phyloP scores from a whole-genome alignment of 371 early-diverging fungal species.

The Parasitella parasitica region DNA sequence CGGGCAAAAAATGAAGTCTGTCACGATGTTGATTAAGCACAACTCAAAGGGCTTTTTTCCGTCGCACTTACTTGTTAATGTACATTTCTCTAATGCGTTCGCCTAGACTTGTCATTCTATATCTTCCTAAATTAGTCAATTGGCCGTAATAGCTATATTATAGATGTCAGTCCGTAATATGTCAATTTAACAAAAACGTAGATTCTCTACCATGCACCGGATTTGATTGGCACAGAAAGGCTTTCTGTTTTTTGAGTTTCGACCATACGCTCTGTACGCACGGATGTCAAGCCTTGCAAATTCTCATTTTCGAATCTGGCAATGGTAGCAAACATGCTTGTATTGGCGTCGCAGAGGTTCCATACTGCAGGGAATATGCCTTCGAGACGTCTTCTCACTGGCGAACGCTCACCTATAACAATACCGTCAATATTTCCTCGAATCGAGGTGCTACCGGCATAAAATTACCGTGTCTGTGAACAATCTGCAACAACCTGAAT shows the following conservation, averaged over 20 bases:
- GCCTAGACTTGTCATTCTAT: constrained; percentile 60
- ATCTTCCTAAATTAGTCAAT: constrained; percentile 74
- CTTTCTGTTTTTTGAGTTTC: constrained; percentile 23
- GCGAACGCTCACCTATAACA: constrained; percentile 54
- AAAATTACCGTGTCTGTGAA: constrained; percentile 59
- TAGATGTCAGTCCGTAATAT: neutral
- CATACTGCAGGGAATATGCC: constrained; percentile 48
- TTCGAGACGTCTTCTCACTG: constrained; percentile 44
- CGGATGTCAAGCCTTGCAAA: neutral
- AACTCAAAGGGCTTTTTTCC: neutral
- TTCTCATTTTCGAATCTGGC: constrained; percentile 21
- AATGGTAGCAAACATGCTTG: constrained; percentile 50
- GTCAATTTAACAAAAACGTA: neutral
- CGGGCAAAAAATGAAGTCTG: constrained; percentile 46
- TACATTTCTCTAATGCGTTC: constrained; percentile 64
- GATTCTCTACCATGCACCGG: constrained; percentile 41
- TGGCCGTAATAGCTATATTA: constrained; percentile 70
- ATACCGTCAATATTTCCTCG: neutral
- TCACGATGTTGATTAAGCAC: neutral
- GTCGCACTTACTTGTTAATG: constrained; percentile 47
- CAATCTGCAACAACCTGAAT: constrained; percentile 51
- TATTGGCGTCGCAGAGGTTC: constrained; percentile 54
- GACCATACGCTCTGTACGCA: constrained; percentile 37
- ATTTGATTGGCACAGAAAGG: constrained; percentile 13
- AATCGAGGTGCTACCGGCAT: neutral